These are phyloP conservation scores for Colletotrichum coccodes DNA, from an alignment of 2,329 filamentous ascomycete genomes.

Conservation along the genomic window DNA sequence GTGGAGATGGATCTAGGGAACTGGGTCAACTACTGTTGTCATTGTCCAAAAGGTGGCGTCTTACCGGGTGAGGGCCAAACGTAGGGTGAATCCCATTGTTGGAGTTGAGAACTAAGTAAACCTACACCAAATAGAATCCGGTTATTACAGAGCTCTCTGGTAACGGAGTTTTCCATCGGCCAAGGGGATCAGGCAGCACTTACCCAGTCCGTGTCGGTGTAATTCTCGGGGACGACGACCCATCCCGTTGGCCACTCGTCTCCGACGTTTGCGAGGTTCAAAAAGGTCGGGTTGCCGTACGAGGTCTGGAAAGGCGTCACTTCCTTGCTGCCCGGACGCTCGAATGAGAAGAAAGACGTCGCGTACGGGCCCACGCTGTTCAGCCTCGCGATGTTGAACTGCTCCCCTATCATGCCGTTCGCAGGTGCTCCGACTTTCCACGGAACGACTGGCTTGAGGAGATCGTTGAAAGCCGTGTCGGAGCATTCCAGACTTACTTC, in stretches of 20 bases:
- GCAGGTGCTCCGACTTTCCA: slow-evolving; percentile 33
- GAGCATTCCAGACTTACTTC: slow-evolving; percentile 37
- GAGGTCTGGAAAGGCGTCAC: slow-evolving; percentile 42
- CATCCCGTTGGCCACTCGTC: slow-evolving; percentile 26
- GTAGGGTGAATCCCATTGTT: neutral
- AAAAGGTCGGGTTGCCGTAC: slow-evolving; percentile 54
- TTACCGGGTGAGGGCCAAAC: slow-evolving; percentile 13
- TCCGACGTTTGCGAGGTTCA: slow-evolving; percentile 29
- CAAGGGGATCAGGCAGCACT: neutral
- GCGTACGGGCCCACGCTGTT: slow-evolving; percentile 9
- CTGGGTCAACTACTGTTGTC: neutral
- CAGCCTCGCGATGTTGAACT: slow-evolving; percentile 2
- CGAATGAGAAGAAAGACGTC: slow-evolving; percentile 39
- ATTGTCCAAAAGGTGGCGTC: neutral
- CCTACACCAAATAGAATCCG: neutral
- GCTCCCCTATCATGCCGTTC: slow-evolving; percentile 7
- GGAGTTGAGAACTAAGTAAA: slow-evolving; percentile 8
- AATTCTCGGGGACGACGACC: slow-evolving; percentile 34
- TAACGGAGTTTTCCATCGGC: neutral
- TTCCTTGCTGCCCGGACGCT: neutral
- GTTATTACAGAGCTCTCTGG: neutral
- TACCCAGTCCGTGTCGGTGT: slow-evolving; percentile 33
- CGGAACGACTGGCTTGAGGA: slow-evolving; percentile 39
- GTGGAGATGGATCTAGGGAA: slow-evolving; percentile 56
- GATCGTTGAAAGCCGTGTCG: slow-evolving; percentile 39